These are phyloP conservation scores for Aotearoamyces nothofagi DNA, from an alignment of 2,329 filamentous ascomycete genomes.

Conservation along the genomic window DNA sequence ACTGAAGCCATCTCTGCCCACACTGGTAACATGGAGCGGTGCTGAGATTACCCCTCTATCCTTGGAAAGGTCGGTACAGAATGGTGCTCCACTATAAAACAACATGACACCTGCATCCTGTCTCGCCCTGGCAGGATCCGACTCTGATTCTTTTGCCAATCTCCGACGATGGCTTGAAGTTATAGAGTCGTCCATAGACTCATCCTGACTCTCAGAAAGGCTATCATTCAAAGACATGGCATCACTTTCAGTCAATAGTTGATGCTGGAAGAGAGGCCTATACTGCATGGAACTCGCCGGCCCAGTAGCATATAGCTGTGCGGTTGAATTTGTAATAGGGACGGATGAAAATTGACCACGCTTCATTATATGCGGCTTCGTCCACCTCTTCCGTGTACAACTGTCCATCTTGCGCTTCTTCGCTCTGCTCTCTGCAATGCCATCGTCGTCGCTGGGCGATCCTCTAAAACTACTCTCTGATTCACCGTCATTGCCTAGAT, in stretches of 20 bases:
- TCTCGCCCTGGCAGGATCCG: conserved; percentile 35
- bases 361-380: conserved; percentile 3
- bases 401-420: conserved; percentile 13
- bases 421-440: conserved; percentile 6
- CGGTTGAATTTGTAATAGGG: conserved; percentile 1
- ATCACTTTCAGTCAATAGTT: conserved; percentile 28
- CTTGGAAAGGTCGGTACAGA: conserved; percentile 67
- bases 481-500: conserved; percentile 47
- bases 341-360: conserved; percentile 8
- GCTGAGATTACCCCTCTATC: conserved; percentile 37
- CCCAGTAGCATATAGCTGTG: conserved; percentile 14
- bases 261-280: conserved; percentile 44
- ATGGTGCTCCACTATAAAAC: conserved; percentile 67
- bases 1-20: conserved; percentile 22
- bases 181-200: not conserved
- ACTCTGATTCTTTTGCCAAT: no score
- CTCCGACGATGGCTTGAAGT: no score
- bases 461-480: conserved; percentile 31
- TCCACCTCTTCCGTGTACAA: conserved; percentile 1
- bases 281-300: conserved; percentile 40
- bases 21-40: conserved; percentile 32
- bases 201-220: conserved; percentile 17
- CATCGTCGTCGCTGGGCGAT: conserved; percentile 16
- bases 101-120: conserved; percentile 61
- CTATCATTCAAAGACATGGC: conserved; percentile 30